Evolutionary conservation across 305 asterid species (phyloP).

Genomic region (Striga hermonthica): DNA sequence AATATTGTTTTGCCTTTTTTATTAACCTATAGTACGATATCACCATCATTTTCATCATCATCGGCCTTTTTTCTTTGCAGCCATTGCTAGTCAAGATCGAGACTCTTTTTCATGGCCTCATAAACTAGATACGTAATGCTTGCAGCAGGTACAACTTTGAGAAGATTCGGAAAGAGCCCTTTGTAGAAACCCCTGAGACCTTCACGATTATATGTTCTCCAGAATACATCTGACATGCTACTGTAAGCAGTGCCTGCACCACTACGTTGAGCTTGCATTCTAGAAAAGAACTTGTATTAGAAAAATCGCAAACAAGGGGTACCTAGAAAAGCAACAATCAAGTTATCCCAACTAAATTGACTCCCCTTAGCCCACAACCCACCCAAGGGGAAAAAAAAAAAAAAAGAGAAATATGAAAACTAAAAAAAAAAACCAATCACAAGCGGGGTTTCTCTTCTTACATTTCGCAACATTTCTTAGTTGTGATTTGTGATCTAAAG

Average conservation of each 20-base stretch:
- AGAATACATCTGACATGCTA: slow-evolving; percentile 71
- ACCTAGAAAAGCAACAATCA: not conserved
- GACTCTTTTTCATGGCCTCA: slow-evolving; percentile 82
- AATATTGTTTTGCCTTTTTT: slow-evolving; percentile 9
- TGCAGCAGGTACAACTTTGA: slow-evolving; percentile 91
- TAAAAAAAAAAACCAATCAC: not conserved
- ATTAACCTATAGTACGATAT: slow-evolving; percentile 37
- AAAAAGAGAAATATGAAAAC: not conserved
- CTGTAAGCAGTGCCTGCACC: slow-evolving; percentile 32
- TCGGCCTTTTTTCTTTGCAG: slow-evolving; percentile 21
- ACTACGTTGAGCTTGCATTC: slow-evolving; percentile 87
- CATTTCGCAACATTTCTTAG: not conserved
- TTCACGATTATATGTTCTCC: slow-evolving; percentile 61
- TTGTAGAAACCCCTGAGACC: slow-evolving; percentile 86
- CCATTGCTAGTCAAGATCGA: slow-evolving; percentile 55
- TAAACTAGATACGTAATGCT: slow-evolving; percentile 92
- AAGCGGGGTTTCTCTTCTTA: not conserved
- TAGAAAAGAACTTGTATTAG: slow-evolving; percentile 34
- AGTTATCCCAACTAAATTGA: not conserved
- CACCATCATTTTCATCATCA: slow-evolving; percentile 37
- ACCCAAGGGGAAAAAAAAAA: no score
- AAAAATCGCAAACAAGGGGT: not conserved
- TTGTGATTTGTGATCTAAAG: not conserved
- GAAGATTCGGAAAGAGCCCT: slow-evolving; percentile 94
- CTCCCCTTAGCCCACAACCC: no score